A percentile compares a stretch with the other conserved stretches of the same genome.
Conservation (phyloP, 176 grass and related monocot species). For the Panicum miliaceum region DNA sequence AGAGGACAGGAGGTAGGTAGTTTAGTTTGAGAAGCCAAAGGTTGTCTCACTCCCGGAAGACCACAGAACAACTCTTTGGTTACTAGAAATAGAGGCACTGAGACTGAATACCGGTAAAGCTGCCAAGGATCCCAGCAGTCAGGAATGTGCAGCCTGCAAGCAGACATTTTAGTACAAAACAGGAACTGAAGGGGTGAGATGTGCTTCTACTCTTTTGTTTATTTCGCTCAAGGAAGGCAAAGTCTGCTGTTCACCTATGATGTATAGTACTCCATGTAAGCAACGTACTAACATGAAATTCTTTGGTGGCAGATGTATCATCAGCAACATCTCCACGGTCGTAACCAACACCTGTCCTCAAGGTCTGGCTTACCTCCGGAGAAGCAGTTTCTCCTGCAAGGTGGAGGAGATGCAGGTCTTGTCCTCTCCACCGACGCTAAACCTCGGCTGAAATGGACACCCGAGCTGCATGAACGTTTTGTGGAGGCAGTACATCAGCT, state of each 20-base stretch:
- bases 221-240: conserved; percentile 13
- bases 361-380: conserved; percentile 57
- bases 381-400: conserved; percentile 58
- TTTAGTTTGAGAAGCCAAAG: conserved; percentile 50
- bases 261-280: neutral
- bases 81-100: conserved; percentile 60
- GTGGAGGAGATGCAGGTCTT: conserved; percentile 77
- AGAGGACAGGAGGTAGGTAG: conserved; percentile 21
- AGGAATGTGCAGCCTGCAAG: conserved; percentile 53
- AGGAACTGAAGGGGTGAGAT: conserved; percentile 46
- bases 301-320: conserved; percentile 81
- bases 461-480: conserved; percentile 87
- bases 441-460: conserved; percentile 93
- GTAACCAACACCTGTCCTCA: conserved; percentile 64
- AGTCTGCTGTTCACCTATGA: neutral
- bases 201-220: conserved; percentile 22
- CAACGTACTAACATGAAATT: conserved; percentile 30
- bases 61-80: conserved; percentile 47
- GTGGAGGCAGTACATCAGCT: conserved; percentile 76
- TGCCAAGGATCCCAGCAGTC: conserved; percentile 42
- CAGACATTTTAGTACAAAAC: conserved; percentile 51
- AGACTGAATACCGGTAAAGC: conserved; percentile 33
- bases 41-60: conserved; percentile 49
- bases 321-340: conserved; percentile 53
- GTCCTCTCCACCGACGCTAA: conserved; percentile 91